Percentiles rank a stretch among this genome's conserved stretches.
These are phyloP conservation scores for Elsinoe perseae DNA, from an alignment of 2,329 filamentous ascomycete species.

Conservation along the genomic window DNA sequence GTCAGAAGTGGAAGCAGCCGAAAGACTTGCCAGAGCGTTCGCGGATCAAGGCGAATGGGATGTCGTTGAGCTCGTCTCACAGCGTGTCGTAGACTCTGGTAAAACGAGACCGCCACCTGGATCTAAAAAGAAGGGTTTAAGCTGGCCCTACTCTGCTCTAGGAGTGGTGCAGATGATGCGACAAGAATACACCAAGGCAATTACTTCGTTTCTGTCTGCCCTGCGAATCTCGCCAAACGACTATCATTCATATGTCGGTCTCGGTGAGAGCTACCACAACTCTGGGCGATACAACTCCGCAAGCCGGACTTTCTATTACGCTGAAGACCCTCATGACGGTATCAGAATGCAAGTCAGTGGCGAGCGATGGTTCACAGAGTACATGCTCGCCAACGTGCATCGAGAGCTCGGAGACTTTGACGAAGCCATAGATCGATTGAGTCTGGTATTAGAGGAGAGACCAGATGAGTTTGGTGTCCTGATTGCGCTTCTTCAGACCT, in stretches of 20 bases:
- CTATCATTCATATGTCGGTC: conserved; percentile 91
- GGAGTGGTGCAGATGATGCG: conserved; percentile 93
- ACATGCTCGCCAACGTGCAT: conserved; percentile 93
- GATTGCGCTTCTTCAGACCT: conserved; percentile 79
- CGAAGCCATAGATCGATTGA: conserved; percentile 69
- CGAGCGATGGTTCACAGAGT: conserved; percentile 90
- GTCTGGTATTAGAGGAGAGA: conserved; percentile 59
- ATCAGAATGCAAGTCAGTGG: conserved; percentile 48
- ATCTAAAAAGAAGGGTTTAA: conserved; percentile 84
- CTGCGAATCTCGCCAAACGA: conserved; percentile 75
- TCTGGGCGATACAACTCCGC: conserved; percentile 92
- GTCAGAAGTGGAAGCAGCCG: conserved; percentile 77
- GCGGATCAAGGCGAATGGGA: conserved; percentile 93
- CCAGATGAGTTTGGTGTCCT: conserved; percentile 76
- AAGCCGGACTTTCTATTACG: conserved; percentile 80
- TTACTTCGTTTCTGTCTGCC: conserved; percentile 85
- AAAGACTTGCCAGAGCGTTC: conserved; percentile 76
- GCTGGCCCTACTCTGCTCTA: conserved; percentile 91
- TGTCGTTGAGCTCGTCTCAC: conserved; percentile 83
- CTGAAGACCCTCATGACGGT: conserved; percentile 63
- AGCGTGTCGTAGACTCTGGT: conserved; percentile 88
- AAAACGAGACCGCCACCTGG: conserved; percentile 84
- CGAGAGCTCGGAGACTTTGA: conserved; percentile 87
- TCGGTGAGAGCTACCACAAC: conserved; percentile 95
- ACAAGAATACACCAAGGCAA: conserved; percentile 79